Evolutionary conservation across 1,284 basidiomycete genomes (phyloP).

Genomic region (Inonotus obliquus): DNA sequence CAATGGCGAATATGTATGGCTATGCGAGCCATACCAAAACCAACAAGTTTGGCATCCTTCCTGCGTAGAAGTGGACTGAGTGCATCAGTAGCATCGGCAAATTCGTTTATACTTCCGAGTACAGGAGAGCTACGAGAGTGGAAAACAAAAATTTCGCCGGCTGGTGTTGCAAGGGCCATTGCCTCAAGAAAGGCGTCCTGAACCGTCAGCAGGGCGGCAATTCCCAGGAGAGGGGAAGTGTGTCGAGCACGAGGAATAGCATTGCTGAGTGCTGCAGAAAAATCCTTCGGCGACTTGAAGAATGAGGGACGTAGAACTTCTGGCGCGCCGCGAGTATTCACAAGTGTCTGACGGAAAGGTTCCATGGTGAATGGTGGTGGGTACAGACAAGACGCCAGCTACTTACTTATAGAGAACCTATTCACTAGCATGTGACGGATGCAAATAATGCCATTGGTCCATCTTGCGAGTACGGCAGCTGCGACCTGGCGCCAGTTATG

Average conservation of each 20-base stretch:
- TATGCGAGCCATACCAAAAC: slow-evolving; percentile 31
- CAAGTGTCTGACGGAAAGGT: slow-evolving; percentile 1
- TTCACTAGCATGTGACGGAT: background rate
- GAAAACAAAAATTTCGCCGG: slow-evolving; percentile 4
- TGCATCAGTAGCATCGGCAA: background rate
- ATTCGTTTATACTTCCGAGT: background rate
- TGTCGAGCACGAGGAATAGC: background rate
- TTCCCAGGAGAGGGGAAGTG: background rate
- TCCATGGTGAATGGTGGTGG: slow-evolving; percentile 2
- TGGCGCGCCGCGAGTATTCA: slow-evolving; percentile 1
- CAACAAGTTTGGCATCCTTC: slow-evolving; percentile 24
- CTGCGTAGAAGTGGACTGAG: slow-evolving; percentile 9
- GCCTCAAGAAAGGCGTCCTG: slow-evolving; percentile 10
- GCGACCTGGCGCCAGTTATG: background rate
- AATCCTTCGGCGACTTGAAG: slow-evolving; percentile 1
- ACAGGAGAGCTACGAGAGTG: background rate
- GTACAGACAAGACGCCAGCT: background rate
- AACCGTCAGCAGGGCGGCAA: background rate
- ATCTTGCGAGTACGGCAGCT: background rate
- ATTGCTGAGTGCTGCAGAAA: background rate
- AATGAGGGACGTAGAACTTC: background rate
- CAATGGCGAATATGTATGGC: slow-evolving; percentile 27
- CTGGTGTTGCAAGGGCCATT: slow-evolving; percentile 3
- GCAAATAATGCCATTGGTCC: background rate
- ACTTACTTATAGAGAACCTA: background rate